These are phyloP conservation scores for Ogataea zsoltii DNA, from an alignment of 805 yeast species.

Conservation along the genomic window DNA sequence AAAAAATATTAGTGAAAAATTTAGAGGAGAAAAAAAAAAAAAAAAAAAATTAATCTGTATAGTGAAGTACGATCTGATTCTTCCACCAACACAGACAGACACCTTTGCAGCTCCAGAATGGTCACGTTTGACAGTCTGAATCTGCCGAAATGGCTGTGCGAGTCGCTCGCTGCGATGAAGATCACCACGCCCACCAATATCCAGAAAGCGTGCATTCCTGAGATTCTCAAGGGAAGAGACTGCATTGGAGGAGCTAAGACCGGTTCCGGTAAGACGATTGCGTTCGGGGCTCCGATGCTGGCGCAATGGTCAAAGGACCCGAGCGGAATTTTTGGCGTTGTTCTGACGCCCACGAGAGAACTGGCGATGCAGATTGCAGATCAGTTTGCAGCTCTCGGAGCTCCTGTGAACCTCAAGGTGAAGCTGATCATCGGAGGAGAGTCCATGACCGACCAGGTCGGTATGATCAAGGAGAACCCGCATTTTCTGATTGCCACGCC, in stretches of 20 bases:
- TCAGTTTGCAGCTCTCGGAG: slow-evolving; percentile 91
- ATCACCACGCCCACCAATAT: slow-evolving; percentile 83
- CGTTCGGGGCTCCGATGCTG: slow-evolving; percentile 97
- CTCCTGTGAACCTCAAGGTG: slow-evolving; percentile 82
- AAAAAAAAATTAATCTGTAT: not conserved
- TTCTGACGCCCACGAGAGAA: slow-evolving; percentile 91
- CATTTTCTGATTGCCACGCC: slow-evolving; percentile 97
- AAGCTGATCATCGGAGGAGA: slow-evolving; percentile 92
- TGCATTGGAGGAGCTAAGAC: slow-evolving; percentile 99
- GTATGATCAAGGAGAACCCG: slow-evolving; percentile 78
- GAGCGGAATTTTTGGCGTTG: slow-evolving; percentile 83
- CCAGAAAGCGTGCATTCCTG: slow-evolving; percentile 87
- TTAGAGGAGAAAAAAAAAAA: no score
- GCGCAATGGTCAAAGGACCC: slow-evolving; percentile 96
- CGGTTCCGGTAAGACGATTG: slow-evolving; percentile 96
- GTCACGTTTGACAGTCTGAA: slow-evolving; percentile 51
- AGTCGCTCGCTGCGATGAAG: slow-evolving; percentile 77
- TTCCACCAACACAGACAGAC: not conserved
- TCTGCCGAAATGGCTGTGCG: slow-evolving; percentile 82
- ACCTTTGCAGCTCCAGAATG: slow-evolving; percentile 8
- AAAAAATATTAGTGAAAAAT: no score
- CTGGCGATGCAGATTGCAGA: slow-evolving; percentile 96
- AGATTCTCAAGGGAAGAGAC: slow-evolving; percentile 77
- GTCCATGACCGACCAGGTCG: slow-evolving; percentile 85
- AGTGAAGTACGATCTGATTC: not conserved